These are phyloP conservation scores for Catunica adiposa DNA, from an alignment of 2,329 filamentous ascomycete species.

Conservation along the genomic window DNA sequence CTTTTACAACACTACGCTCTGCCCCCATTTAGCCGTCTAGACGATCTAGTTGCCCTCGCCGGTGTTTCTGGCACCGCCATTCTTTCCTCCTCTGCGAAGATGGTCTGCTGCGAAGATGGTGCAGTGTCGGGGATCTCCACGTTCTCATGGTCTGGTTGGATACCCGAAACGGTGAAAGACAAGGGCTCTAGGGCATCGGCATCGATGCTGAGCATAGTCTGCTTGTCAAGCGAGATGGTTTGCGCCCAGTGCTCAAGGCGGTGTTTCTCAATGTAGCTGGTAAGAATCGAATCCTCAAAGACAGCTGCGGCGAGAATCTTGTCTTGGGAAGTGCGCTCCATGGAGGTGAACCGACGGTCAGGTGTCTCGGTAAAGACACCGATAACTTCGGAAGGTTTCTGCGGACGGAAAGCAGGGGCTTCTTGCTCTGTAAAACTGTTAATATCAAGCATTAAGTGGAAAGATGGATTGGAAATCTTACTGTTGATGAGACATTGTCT, in stretches of 20 bases:
- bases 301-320: slow-evolving; percentile 56
- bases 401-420: slow-evolving; percentile 27
- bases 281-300: slow-evolving; percentile 52
- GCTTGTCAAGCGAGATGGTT: slow-evolving; percentile 24
- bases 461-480: slow-evolving; percentile 27
- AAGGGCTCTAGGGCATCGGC: slow-evolving; percentile 19
- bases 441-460: slow-evolving; percentile 16
- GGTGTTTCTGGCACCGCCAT: not conserved
- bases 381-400: slow-evolving; percentile 36
- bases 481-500: slow-evolving; percentile 46
- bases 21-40: slow-evolving; percentile 10
- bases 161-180: not conserved
- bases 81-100: not conserved
- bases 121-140: not conserved
- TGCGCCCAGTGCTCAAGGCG: slow-evolving; percentile 52
- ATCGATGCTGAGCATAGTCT: slow-evolving; percentile 21
- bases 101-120: not conserved
- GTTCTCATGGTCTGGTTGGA: not conserved
- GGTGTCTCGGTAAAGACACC: slow-evolving; percentile 46
- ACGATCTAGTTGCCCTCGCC: slow-evolving; percentile 10
- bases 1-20: not conserved
- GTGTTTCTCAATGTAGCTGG: slow-evolving; percentile 47
- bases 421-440: slow-evolving; percentile 24
- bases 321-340: slow-evolving; percentile 46
- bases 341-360: slow-evolving; percentile 40